phyloP scores from a whole-genome alignment of 2,329 filamentous ascomycete species.

The Claviceps fusiformis region DNA sequence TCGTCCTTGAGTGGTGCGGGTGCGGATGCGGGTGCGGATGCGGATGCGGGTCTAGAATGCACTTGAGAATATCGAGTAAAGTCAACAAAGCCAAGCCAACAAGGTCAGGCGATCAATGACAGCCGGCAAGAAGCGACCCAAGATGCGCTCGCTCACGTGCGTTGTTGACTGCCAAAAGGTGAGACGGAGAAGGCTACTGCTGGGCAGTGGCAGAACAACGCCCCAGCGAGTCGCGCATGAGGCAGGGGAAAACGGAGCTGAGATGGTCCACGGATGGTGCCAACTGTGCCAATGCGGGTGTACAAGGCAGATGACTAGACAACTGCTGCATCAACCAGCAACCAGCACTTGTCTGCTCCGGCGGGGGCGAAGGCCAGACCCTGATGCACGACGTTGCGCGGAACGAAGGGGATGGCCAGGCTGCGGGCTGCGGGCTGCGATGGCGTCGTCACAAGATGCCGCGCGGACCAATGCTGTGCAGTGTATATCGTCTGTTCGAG shows the following conservation, averaged over 20 bases:
- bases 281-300: neutral
- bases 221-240: neutral
- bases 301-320: conserved; percentile 4
- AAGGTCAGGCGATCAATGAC: neutral
- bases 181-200: neutral
- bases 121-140: neutral
- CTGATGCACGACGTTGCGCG: conserved; percentile 1
- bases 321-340: conserved; percentile 4
- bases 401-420: neutral
- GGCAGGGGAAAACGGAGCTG: neutral
- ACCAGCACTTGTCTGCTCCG: neutral
- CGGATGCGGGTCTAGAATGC: neutral
- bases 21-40: neutral
- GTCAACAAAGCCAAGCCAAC: neutral
- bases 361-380: neutral
- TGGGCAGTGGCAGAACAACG: neutral
- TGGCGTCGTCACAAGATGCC: conserved; percentile 4
- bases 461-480: neutral
- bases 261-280: neutral
- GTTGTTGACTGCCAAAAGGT: neutral
- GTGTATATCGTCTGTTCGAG: neutral
- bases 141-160: neutral
- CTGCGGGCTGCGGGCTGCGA: neutral
- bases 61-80: neutral
- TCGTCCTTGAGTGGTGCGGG: neutral